Conservation (phyloP, 768 basidiomycete genomes). For the Boletellus ananiceps region DNA sequence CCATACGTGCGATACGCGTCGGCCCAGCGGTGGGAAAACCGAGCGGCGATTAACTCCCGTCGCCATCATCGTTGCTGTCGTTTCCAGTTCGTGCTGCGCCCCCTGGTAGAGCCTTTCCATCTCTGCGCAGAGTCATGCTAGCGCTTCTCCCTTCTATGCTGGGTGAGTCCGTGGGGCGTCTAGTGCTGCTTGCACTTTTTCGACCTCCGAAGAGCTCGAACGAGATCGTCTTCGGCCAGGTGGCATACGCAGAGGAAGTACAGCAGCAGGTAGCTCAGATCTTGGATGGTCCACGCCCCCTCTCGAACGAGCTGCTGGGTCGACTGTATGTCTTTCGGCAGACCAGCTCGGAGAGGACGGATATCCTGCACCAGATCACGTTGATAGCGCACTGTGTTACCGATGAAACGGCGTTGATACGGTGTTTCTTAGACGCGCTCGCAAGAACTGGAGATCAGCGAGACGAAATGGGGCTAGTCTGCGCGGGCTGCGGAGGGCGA, state of each 20-base stretch:
- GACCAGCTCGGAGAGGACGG: slow-evolving; percentile 26
- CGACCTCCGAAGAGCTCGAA: slow-evolving; percentile 29
- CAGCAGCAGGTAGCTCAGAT: slow-evolving; percentile 24
- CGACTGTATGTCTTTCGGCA: slow-evolving; percentile 40
- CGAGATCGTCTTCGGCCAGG: slow-evolving; percentile 30
- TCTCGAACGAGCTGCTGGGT: slow-evolving; percentile 42
- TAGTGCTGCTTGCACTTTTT: slow-evolving; percentile 18
- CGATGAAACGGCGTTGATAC: slow-evolving; percentile 39
- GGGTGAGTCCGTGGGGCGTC: slow-evolving; percentile 19
- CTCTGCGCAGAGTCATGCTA: slow-evolving; percentile 19
- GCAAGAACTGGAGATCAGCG: slow-evolving; percentile 34
- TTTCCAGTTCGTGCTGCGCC: background rate
- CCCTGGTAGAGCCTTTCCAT: slow-evolving; percentile 18
- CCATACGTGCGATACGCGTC: no score
- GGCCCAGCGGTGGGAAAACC: background rate
- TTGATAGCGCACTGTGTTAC: slow-evolving; percentile 46
- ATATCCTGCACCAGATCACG: slow-evolving; percentile 40
- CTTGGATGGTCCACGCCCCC: slow-evolving; percentile 32
- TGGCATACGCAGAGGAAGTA: background rate
- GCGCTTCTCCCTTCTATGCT: slow-evolving; percentile 18
- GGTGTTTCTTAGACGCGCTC: no score
- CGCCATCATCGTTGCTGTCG: background rate
- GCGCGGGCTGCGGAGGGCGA: slow-evolving; percentile 8
- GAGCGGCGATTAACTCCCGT: background rate
- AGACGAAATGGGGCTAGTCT: slow-evolving; percentile 62